A percentile compares a stretch with the other conserved stretches of the same genome.
phyloP scores from a whole-genome alignment of 768 basidiomycete genomes.

The Cubamyces lactineus region DNA sequence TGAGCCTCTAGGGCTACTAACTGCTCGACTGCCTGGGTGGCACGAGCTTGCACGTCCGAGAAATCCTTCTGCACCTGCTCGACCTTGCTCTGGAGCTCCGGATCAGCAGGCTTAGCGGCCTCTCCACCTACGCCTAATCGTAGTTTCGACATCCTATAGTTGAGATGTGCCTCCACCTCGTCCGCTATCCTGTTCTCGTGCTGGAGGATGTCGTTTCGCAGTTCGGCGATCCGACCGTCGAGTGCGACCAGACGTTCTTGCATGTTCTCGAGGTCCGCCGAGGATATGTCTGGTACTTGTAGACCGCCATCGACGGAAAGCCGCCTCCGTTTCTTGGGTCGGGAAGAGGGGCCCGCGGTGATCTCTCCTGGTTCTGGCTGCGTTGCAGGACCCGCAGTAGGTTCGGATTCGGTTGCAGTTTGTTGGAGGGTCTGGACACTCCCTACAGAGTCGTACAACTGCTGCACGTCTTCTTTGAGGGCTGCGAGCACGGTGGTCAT shows the following conservation, averaged over 20 bases:
- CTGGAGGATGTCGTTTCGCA: constrained; percentile 43
- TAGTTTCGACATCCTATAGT: constrained; percentile 1
- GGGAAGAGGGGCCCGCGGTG: neutral
- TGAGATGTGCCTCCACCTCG: constrained; percentile 33
- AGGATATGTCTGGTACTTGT: constrained; percentile 11
- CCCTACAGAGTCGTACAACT: neutral
- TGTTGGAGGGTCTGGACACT: neutral
- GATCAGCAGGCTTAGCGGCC: constrained; percentile 5
- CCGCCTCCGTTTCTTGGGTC: constrained; percentile 24
- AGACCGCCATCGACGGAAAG: constrained; percentile 16
- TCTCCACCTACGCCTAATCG: neutral
- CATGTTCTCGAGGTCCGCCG: constrained; percentile 33
- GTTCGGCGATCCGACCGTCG: constrained; percentile 35
- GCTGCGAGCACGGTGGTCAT: constrained; percentile 32
- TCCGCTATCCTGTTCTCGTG: constrained; percentile 36
- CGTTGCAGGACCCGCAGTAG: neutral
- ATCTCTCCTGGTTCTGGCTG: constrained; percentile 1
- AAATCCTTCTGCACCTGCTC: neutral
- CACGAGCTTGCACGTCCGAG: neutral
- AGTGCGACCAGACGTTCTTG: constrained; percentile 36
- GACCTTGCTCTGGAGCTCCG: constrained; percentile 10
- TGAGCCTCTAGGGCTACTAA: neutral
- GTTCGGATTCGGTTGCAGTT: neutral
- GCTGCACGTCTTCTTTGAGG: constrained; percentile 19
- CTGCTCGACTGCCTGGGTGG: neutral